A percentile compares a stretch with the other conserved stretches of the same genome.
These are phyloP conservation scores for Botryosphaeria agaves DNA, from an alignment of 2,329 filamentous ascomycete genomes.

Conservation along the genomic window DNA sequence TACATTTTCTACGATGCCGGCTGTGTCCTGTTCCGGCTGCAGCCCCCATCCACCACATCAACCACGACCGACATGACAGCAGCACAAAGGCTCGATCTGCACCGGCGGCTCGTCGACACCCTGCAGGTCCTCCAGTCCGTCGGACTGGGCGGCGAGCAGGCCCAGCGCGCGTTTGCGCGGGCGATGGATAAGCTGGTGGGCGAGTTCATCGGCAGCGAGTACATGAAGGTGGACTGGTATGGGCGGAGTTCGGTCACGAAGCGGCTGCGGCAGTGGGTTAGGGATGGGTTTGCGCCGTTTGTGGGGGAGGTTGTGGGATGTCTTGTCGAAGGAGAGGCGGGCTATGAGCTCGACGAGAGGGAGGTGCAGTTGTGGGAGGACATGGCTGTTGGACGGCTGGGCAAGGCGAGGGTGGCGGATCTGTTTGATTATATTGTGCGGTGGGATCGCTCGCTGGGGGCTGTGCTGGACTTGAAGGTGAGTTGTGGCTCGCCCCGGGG, in stretches of 20 bases:
- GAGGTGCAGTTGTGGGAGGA: conserved; percentile 46
- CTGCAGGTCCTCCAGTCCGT: conserved; percentile 44
- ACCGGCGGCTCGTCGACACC: conserved; percentile 15
- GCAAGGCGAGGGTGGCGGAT: conserved; percentile 49
- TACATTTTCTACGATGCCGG: conserved; percentile 37
- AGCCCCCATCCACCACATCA: conserved; percentile 4
- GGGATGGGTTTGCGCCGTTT: conserved; percentile 47
- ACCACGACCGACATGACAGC: conserved; percentile 8
- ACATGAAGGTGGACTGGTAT: conserved; percentile 42
- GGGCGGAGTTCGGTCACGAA: conserved; percentile 37
- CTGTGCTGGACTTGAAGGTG: conserved; percentile 51
- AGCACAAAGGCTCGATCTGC: no score
- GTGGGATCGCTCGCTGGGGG: conserved; percentile 56
- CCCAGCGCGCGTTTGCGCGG: conserved; percentile 55
- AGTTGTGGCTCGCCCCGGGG: conserved; percentile 1
- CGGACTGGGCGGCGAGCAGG: conserved; percentile 50
- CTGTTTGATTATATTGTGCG: conserved; percentile 64
- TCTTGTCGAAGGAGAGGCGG: conserved; percentile 12
- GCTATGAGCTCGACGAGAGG: conserved; percentile 3
- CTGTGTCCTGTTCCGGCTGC: conserved; percentile 28
- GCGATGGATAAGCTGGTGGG: conserved; percentile 50
- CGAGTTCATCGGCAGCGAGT: conserved; percentile 43
- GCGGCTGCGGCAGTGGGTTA: conserved; percentile 48
- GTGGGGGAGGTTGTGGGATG: conserved; percentile 41
- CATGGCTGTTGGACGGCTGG: conserved; percentile 50